Evolutionary conservation across 2,329 filamentous ascomycete species (phyloP), one percentile per base, ranked within the genome.

Genomic region (Ophiostoma sp.): DNA sequence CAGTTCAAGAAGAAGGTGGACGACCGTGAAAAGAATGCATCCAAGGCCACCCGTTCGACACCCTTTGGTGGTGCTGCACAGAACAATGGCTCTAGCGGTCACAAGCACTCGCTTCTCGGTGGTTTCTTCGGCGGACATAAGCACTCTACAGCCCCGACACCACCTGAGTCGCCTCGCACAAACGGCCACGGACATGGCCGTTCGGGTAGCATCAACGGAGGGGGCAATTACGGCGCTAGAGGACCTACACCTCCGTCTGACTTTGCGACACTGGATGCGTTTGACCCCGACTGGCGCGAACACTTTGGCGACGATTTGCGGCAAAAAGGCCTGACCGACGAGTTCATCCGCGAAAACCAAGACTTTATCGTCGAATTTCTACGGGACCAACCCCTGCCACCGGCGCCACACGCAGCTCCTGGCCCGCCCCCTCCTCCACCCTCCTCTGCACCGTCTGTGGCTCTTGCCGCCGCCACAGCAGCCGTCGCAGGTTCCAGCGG

Each of bases 1-100:
- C 91, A 92, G 69, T 98, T 99, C 81, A 89, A 93, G 79, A 97
- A 97, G 84, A 98, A 97, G 83, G 91, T 99, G 85, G 89, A 95
- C 74, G 93, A 97, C 76, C 85, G 93, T 72, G 93, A 98, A 80
- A 97, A 96, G 85, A 93, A 94, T 38, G 94, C 93, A 55, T 94
- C 89, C 80, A 96, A 96, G 81, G 88, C 89, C 71, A 97, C 93
- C 3, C 88, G 83, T 77, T 84, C 87, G 71, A 94, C 90, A 45
- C 89, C 91, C 0, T 97, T 96, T 74, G 86, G 84, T 68, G 84
- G 84, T 65, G 72, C 78, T 44, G 27, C 67, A 9, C 66, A 36
- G 40, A 47, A 18, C 65, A 49, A 65, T 16, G 75, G 77, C 36
- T 80, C 80, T 3, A 16, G 62, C 11, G 79, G 77, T 67, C 77